Percentiles rank a stretch among this genome's conserved stretches.
These are phyloP conservation scores for Septoria linicola DNA, from an alignment of 2,329 filamentous ascomycete genomes.

Conservation along the genomic window DNA sequence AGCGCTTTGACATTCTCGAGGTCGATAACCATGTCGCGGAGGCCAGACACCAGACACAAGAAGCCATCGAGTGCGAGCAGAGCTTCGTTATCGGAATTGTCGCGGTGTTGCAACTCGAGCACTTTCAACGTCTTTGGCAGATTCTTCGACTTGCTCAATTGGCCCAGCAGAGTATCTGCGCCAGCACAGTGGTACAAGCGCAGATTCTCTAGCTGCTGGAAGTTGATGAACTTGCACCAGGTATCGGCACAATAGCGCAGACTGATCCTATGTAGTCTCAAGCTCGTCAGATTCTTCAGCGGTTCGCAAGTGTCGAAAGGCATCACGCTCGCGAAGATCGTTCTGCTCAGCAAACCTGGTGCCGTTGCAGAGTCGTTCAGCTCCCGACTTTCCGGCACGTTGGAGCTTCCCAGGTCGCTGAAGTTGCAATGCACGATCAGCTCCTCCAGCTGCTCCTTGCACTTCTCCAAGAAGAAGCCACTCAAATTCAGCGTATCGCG, in stretches of 20 bases:
- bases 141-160: slow-evolving; percentile 47
- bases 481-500: slow-evolving; percentile 47
- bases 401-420: slow-evolving; percentile 32
- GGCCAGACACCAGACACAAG: slow-evolving; percentile 47
- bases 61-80: slow-evolving; percentile 50
- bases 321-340: slow-evolving; percentile 48
- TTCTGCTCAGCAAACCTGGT: slow-evolving; percentile 48
- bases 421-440: slow-evolving; percentile 51
- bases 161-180: slow-evolving; percentile 48
- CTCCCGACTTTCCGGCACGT: slow-evolving; percentile 37
- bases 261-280: slow-evolving; percentile 48
- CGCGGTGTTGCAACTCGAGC: slow-evolving; percentile 49
- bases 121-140: slow-evolving; percentile 48
- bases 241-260: slow-evolving; percentile 50
- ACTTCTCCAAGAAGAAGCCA: slow-evolving; percentile 45
- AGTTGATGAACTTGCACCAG: slow-evolving; percentile 50
- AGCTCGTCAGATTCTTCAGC: slow-evolving; percentile 43
- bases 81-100: slow-evolving; percentile 49
- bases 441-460: slow-evolving; percentile 44
- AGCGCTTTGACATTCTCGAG: slow-evolving; percentile 43
- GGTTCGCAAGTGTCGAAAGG: slow-evolving; percentile 50
- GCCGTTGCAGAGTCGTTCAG: slow-evolving; percentile 49
- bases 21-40: slow-evolving; percentile 48
- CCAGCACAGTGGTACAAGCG: slow-evolving; percentile 47
- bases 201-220: slow-evolving; percentile 45